Conservation (phyloP, 2,329 filamentous ascomycete genomes). For the Apiospora malaysiana region DNA sequence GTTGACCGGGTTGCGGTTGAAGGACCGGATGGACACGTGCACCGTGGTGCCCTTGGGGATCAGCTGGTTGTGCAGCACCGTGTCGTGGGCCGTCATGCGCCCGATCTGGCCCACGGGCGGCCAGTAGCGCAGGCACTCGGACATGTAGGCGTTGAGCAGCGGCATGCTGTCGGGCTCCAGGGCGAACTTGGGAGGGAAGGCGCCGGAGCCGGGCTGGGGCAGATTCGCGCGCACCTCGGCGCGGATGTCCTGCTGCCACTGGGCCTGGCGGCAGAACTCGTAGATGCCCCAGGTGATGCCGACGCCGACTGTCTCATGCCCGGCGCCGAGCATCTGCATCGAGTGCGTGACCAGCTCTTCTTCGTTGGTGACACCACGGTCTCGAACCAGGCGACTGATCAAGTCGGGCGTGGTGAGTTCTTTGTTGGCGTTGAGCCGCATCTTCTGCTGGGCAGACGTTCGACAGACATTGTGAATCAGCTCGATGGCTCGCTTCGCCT, state of each 20-base stretch:
- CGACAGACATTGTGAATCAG: slow-evolving; percentile 21
- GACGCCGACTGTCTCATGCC: slow-evolving; percentile 29
- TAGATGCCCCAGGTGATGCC: slow-evolving; percentile 30
- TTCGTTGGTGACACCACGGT: slow-evolving; percentile 24
- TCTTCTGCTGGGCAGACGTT: slow-evolving; percentile 22
- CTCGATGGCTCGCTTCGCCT: slow-evolving; percentile 12
- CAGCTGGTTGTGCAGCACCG: slow-evolving; percentile 57
- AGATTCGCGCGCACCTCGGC: slow-evolving; percentile 29
- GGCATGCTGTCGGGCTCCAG: slow-evolving; percentile 27
- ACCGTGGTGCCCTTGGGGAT: slow-evolving; percentile 66
- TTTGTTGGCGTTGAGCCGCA: slow-evolving; percentile 23
- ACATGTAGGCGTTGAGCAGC: slow-evolving; percentile 27
- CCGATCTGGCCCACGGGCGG: slow-evolving; percentile 29
- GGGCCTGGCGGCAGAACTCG: slow-evolving; percentile 26
- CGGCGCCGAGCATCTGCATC: slow-evolving; percentile 29
- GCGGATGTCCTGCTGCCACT: slow-evolving; percentile 26
- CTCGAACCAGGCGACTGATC: slow-evolving; percentile 25
- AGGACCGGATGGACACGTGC: slow-evolving; percentile 67
- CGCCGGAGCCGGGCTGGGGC: slow-evolving; percentile 25
- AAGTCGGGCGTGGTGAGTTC: slow-evolving; percentile 24
- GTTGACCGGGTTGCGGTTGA: slow-evolving; percentile 65
- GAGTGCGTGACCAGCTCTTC: slow-evolving; percentile 29
- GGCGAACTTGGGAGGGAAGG: slow-evolving; percentile 21
- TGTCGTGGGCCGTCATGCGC: slow-evolving; percentile 27
- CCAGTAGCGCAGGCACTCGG: slow-evolving; percentile 29